Conservation (phyloP, 2,329 filamentous ascomycete genomes). For the Juglanconis juglandina region DNA sequence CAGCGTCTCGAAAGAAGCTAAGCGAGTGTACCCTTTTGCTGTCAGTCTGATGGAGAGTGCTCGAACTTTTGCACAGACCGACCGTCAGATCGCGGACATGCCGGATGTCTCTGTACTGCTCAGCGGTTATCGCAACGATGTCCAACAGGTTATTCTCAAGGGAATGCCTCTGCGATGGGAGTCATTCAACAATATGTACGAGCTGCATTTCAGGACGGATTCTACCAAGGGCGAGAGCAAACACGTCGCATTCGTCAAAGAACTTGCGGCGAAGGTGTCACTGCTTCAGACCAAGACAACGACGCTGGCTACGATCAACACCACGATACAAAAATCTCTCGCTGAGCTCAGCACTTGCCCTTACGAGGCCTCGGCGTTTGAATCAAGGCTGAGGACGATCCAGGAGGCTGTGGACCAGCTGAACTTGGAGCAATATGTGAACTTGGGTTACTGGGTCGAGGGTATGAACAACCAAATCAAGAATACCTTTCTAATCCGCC, state of each 20-base stretch:
- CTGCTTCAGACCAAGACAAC: slow-evolving; percentile 84
- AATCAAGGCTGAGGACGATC: slow-evolving; percentile 75
- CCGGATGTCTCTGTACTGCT: slow-evolving; percentile 81
- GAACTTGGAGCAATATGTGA: slow-evolving; percentile 93
- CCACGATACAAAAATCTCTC: slow-evolving; percentile 76
- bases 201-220: slow-evolving; percentile 70
- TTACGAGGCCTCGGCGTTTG: slow-evolving; percentile 78
- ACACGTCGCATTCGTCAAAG: slow-evolving; percentile 93
- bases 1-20: slow-evolving; percentile 97
- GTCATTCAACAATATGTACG: slow-evolving; percentile 95
- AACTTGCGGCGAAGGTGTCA: slow-evolving; percentile 84
- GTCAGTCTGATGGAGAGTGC: slow-evolving; percentile 99
- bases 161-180: slow-evolving; percentile 93
- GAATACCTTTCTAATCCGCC: slow-evolving; percentile 70
- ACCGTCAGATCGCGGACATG: slow-evolving; percentile 80
- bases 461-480: slow-evolving; percentile 85
- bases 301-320: slow-evolving; percentile 73
- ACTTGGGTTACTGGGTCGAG: slow-evolving; percentile 85
- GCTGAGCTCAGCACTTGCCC: slow-evolving; percentile 79
- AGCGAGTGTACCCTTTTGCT: slow-evolving; percentile 94
- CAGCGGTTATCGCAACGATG: slow-evolving; percentile 87
- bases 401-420: slow-evolving; percentile 94
- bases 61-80: slow-evolving; percentile 86
- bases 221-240: slow-evolving; percentile 64
- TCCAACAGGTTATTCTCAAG: slow-evolving; percentile 77